Base-by-base conservation (phyloP, 2,329 filamentous ascomycete genomes). In the Exophiala lecanii-corni region DNA sequence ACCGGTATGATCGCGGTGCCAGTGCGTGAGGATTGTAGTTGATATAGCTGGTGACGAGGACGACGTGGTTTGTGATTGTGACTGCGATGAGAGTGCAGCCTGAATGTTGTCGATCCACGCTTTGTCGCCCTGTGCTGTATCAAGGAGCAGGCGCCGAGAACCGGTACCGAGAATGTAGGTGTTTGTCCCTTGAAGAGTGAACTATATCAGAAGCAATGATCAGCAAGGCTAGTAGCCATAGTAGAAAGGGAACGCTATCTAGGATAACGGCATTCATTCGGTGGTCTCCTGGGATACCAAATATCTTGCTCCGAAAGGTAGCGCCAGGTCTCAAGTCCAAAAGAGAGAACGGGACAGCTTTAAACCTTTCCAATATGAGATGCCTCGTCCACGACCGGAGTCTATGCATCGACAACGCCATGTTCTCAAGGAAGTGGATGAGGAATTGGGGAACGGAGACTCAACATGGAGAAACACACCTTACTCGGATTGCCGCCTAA, bases 401-500 rank as follows among this genome's bases (percentile, higher is more conserved):
- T n/a, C n/a, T n/a, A n/a, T n/a, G n/a, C n/a, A n/a, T n/a, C n/a
- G n/a, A n/a, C n/a, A n/a, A n/a, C n/a, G n/a, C n/a, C n/a, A n/a
- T n/a, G n/a, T 28, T 28, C 25, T 28, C n/a, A 9, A 9, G n/a
- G 21, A 16, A 26, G 15, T 13, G 20, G 15, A 45, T 7, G 25
- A 28, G 26, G 23, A 16, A 10, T 16, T 6, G 17, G 37, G 9
- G 18, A 25, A 18, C 23, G 26, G 15, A 37, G 19, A 41, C 50
- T 35, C 45, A 41, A 45, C 43, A 41, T 16, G 36, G 6, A 36
- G 4, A 37, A 21, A 25, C 39, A 26, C 19, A 81, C 80, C 71
- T 94, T 96, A 60, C 86, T 80, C 9, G 92, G 91, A 65, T 98
- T 98, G 6, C 86, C 88, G 45, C 84, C 92, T 13, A 97, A 72